Conservation (phyloP, 768 basidiomycete species). For the Boletus sp. region DNA sequence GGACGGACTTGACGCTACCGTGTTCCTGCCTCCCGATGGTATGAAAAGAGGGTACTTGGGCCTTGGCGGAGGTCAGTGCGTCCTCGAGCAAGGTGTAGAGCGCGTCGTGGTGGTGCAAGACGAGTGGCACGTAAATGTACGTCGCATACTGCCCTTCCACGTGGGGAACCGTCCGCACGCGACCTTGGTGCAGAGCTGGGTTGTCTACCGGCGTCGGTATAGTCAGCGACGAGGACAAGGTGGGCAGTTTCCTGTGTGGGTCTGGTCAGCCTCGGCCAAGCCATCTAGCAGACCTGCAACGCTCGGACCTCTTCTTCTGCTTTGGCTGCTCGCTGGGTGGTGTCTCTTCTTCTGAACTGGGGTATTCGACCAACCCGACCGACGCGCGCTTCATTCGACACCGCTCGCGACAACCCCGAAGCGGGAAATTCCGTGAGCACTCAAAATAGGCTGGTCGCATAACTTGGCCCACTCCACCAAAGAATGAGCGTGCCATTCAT, state of each 20-base stretch:
- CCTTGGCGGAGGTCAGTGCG: slow-evolving; percentile 44
- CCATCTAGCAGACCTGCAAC: background rate
- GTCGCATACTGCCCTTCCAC: slow-evolving; percentile 85
- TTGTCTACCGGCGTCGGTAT: slow-evolving; percentile 59
- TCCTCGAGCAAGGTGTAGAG: slow-evolving; percentile 48
- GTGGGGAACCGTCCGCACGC: slow-evolving; percentile 70
- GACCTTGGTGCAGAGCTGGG: slow-evolving; percentile 82
- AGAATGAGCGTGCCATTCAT: slow-evolving; percentile 72
- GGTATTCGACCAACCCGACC: slow-evolving; percentile 45
- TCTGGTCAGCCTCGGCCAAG: background rate
- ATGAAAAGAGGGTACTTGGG: slow-evolving; percentile 46
- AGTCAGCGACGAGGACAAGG: slow-evolving; percentile 49
- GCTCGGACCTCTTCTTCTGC: slow-evolving; percentile 43
- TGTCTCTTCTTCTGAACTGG: slow-evolving; percentile 45
- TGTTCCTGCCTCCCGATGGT: slow-evolving; percentile 35
- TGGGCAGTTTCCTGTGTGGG: slow-evolving; percentile 60
- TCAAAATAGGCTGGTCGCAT: too few species aligned
- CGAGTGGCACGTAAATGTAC: slow-evolving; percentile 72
- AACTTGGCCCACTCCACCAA: background rate
- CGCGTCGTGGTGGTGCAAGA: slow-evolving; percentile 40
- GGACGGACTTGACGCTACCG: background rate
- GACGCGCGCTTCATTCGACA: slow-evolving; percentile 24
- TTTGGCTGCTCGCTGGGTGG: slow-evolving; percentile 3
- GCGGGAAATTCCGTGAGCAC: slow-evolving; percentile 14
- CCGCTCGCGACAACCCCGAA: background rate